Base-by-base conservation (phyloP, 2,329 filamentous ascomycete genomes). In the Botrytis fragariae region DNA sequence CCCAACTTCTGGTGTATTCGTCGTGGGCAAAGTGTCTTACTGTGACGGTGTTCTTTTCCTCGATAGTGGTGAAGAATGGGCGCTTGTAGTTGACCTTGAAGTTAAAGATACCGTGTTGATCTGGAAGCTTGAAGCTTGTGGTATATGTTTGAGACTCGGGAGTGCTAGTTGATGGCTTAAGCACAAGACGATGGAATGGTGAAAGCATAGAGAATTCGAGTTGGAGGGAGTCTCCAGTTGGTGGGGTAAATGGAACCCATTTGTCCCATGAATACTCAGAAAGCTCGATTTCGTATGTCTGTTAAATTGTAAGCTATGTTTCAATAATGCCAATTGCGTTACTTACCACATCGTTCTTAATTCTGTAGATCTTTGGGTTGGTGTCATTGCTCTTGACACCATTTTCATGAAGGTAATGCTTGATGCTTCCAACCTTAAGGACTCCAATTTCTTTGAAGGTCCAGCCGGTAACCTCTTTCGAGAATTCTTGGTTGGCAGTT, bases 201-300 rank as follows among this genome's bases (percentile, higher is more conserved):
- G 95, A 98, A 64, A 99, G 92, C 96, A 98, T 99, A 85, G 91
- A 95, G 86, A 98, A 98, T 83, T 99, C 96, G 75, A 99, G 93
- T 83, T 99, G 96, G 48, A 99, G 81, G 42, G 86, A 87, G 81
- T 99, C 96, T 75, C 84, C 86, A 14, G 86, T 81, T 35, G 93
- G 90, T 32, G 92, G 85, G 59, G 85, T 85, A 84, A 94, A 98
- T 63, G 95, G 92, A 9, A 85, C 84, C 86, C 91, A 97, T 80
- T 90, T 88, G 82, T 93, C 89, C 84, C 90, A 90, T 68, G 84
- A 84, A 83, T 94, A 97, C 83, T 98, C 94, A 39, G 95, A 97
- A 71, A 99, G 80, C 76, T 95, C 95, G 81, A 98, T 95, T 77
- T 62, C 72, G 61, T 76, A 71, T 42, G 67, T 68, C 74, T 79